Base-by-base conservation (phyloP, 768 basidiomycete genomes). In the Amanita thiersii region DNA sequence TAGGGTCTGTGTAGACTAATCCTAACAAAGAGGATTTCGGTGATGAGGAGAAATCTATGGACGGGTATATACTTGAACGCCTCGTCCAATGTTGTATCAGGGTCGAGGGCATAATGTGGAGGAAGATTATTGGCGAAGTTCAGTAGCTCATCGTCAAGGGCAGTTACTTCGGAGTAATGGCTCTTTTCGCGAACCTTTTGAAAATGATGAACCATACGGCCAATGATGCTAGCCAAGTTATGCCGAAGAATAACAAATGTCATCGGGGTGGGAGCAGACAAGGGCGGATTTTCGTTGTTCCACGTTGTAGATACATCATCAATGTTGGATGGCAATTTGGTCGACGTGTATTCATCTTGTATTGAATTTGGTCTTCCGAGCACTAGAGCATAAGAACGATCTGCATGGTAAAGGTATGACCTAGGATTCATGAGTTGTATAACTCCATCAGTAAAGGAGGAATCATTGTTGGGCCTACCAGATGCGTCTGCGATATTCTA, bases 371-470 rank as follows among this genome's bases (percentile, higher is more conserved):
- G 92, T 49, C 92, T 72, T 25, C 92, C 92, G 12, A 94, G 67
- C n/a, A 92, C 81, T 52, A 94, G 70, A 10, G 90, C 89, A 59
- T 88, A 91, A 8, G 90, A 87, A 37, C 89, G 79, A 60, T 96
- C 92, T 3, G 92, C 91, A 56, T 97, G 92, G 56, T 94, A 93
- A 1, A 96, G 64, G 57, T 89, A 88, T 3, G 87, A 83, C 86
- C 86, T 83, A 36, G 47, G 15, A 36, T 38, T 23, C 15, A 21
- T 43, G 28, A 18, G 10, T n/a, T 10, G 15, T n/a, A 36, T 26
- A 14, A 7, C 20, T 23, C 12, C n/a, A 26, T 10, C n/a, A 37
- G 24, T 7, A 26, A 34, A 29, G 25, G 19, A 10, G 12, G 3
- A 6, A 14, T 34, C 18, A 31, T 28, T 29, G 18, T 8, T n/a